Conservation (phyloP, 352 stramenopile genomes). For the Pelagophyceae sp. region DNA sequence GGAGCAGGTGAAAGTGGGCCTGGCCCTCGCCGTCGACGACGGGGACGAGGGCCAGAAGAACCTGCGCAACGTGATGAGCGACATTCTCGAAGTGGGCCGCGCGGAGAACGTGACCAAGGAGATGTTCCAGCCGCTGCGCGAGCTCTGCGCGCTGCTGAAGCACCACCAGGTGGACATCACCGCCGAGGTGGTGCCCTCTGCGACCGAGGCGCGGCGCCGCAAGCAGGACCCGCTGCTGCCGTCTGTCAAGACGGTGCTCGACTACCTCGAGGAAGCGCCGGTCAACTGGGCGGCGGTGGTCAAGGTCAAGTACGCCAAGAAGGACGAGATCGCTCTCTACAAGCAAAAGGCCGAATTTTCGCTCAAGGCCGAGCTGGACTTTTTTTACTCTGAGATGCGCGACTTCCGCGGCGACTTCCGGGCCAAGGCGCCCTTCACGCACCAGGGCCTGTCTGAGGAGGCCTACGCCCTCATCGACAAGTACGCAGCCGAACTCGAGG, state of each 20-base stretch:
- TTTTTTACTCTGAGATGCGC: constrained; percentile 83
- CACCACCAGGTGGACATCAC: constrained; percentile 76
- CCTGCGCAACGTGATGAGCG: constrained; percentile 83
- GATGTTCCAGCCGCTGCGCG: constrained; percentile 84
- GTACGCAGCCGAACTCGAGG: constrained; percentile 61
- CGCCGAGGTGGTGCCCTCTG: constrained; percentile 27
- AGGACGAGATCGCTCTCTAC: constrained; percentile 92
- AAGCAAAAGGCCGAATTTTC: constrained; percentile 88
- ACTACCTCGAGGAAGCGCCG: constrained; percentile 86
- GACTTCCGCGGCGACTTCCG: constrained; percentile 88
- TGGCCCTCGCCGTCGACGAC: constrained; percentile 65
- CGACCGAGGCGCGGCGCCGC: not conserved
- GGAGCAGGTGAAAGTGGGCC: constrained; percentile 64
- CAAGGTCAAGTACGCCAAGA: constrained; percentile 96
- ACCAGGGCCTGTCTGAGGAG: constrained; percentile 48
- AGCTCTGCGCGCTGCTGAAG: constrained; percentile 85
- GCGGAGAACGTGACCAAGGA: constrained; percentile 80
- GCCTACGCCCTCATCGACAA: constrained; percentile 73
- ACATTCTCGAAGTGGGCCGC: constrained; percentile 85
- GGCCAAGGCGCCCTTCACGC: constrained; percentile 84
- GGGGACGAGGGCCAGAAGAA: constrained; percentile 64
- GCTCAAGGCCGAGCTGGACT: constrained; percentile 83
- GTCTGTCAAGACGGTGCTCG: constrained; percentile 33
- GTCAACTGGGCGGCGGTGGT: constrained; percentile 94
- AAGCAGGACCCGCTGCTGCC: not conserved